Evolutionary conservation across 371 early-diverging fungal genomes (phyloP), one percentile per base, ranked within the genome.

Genomic region (Mortierella sp.): DNA sequence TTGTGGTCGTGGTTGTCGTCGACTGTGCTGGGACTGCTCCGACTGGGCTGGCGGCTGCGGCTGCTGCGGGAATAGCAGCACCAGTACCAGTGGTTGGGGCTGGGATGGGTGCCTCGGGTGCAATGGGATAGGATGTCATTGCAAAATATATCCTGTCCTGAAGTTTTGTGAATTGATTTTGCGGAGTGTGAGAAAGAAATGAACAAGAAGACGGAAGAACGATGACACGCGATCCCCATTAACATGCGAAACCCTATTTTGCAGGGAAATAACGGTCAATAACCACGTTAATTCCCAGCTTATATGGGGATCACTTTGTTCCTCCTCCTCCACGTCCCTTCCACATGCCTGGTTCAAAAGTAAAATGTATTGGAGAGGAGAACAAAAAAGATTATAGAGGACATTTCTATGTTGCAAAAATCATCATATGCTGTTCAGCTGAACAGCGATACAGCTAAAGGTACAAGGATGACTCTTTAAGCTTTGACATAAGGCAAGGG

Each of bases 401-500:
- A 9, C 16, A 2, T 31, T 58, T 58, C 58, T 58, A 58, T 34
- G 37, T 7, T 14, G 29, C 19, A 22, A 58, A 34, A 34, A 29
- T 19, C 29, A 16, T 34, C 58, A 34, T 34, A 58, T 34, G 8
- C 22, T 19, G 58, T 34, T 47, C 22, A 22, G 1, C 22, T 58
- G 31, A 34, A 34, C 34, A 31, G n/a, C n/a, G n/a, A n/a, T n/a
- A n/a, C n/a, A n/a, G n/a, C n/a, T n/a, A 34, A 2, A 19, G 34
- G 19, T 31, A 16, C 29, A 29, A 53, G n/a, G 53, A 34, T 6
- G 31, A 31, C 11, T 29, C 31, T 29, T 58, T 58, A 58, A 16
- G 58, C 58, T 9, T 58, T 58, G 34, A 34, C 37, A 37, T 58
- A 34, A 58, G 58, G 58, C 45, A 83, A 39, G n/a, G 84, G 84